Conservation (phyloP, 2,329 filamentous ascomycete species). For the Calcarisporium arbuscula region DNA sequence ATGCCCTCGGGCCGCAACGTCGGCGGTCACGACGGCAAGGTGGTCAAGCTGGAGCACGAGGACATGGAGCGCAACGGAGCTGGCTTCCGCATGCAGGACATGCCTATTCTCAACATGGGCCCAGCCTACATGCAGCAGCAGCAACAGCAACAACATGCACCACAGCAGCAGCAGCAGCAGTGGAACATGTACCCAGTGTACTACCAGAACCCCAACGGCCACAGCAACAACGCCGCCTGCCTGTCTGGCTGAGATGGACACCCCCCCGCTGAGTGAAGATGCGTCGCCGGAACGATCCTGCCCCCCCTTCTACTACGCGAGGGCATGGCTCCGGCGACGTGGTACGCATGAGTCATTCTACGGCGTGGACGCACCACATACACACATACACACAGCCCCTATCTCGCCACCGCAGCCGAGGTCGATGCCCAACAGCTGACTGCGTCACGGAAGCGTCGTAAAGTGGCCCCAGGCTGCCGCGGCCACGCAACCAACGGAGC, state of each 20-base stretch:
- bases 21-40: conserved; percentile 19
- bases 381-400: too few species aligned
- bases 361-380: too few species aligned
- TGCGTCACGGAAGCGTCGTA: too few species aligned
- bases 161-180: conserved; percentile 17
- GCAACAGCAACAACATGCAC: conserved; percentile 18
- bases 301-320: too few species aligned
- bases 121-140: conserved; percentile 23
- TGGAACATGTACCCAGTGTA: conserved; percentile 29
- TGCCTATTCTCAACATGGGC: conserved; percentile 12
- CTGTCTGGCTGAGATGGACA: conserved; percentile 10
- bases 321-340: too few species aligned
- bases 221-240: conserved; percentile 7
- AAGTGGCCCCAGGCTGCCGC: too few species aligned
- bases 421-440: too few species aligned
- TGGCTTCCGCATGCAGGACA: conserved; percentile 25
- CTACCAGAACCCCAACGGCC: conserved; percentile 14
- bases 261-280: too few species aligned
- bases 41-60: conserved; percentile 34
- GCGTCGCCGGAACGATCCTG: too few species aligned
- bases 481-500: too few species aligned
- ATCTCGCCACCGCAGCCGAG: too few species aligned
- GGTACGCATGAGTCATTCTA: too few species aligned
- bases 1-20: conserved; percentile 21
- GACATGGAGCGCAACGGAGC: conserved; percentile 26